Evolutionary conservation across 2,329 filamentous ascomycete species (phyloP).

Genomic region (Pestalotiopsis sp.): DNA sequence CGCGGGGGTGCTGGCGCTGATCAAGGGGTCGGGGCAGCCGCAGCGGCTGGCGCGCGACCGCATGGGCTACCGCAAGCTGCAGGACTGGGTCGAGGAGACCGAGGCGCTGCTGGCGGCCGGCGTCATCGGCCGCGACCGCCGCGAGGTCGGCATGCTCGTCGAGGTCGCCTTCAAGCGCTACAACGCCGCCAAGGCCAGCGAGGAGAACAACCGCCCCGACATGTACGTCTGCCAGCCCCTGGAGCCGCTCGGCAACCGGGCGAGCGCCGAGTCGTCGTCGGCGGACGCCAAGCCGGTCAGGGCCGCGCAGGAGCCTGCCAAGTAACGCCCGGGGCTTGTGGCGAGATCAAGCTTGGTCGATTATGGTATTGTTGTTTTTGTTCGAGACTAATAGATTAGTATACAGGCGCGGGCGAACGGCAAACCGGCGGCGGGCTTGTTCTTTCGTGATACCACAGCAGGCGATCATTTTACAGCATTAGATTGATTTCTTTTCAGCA

Average conservation of each 20-base stretch:
- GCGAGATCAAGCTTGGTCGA: too few species aligned
- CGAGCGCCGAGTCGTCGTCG: constrained; percentile 9
- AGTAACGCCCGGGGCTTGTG: not conserved
- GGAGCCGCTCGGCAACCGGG: constrained; percentile 18
- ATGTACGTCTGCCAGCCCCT: constrained; percentile 34
- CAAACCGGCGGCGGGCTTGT: too few species aligned
- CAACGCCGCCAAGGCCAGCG: constrained; percentile 42
- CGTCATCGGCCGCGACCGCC: constrained; percentile 41
- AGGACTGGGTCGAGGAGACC: constrained; percentile 58
- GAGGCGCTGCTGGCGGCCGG: constrained; percentile 46
- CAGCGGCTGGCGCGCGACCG: constrained; percentile 49
- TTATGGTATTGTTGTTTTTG: too few species aligned
- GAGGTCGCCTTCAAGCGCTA: constrained; percentile 46
- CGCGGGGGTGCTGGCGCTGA: constrained; percentile 61
- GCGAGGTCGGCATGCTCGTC: constrained; percentile 45
- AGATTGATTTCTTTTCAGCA: too few species aligned
- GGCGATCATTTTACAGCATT: too few species aligned
- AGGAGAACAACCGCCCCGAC: constrained; percentile 43
- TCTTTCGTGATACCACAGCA: too few species aligned
- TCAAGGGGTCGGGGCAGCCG: constrained; percentile 54
- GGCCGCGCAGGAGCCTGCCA: not conserved
- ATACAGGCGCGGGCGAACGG: too few species aligned
- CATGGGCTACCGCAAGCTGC: constrained; percentile 46
- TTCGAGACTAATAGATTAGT: too few species aligned
- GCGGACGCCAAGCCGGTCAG: not conserved